phyloP scores from a whole-genome alignment of 1,284 basidiomycete species.

The Chalciporus sp. region DNA sequence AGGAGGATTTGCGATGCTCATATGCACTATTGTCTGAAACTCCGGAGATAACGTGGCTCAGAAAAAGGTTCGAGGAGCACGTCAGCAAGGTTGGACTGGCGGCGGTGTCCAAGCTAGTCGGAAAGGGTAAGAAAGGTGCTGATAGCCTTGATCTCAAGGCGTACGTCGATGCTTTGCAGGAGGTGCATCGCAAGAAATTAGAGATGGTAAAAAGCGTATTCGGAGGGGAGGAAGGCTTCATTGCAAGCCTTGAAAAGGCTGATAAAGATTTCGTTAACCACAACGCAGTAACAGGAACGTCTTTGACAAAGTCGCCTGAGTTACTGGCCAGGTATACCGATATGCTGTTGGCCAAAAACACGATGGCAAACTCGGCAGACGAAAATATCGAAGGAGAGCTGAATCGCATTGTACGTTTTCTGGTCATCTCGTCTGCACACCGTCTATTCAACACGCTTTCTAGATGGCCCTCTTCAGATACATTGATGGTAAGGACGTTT shows the following conservation, averaged over 20 bases:
- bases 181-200: conserved; percentile 91
- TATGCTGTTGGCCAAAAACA: conserved; percentile 92
- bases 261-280: conserved; percentile 96
- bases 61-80: conserved; percentile 92
- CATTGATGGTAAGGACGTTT: conserved; percentile 99
- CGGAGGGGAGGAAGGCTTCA: conserved; percentile 93
- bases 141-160: conserved; percentile 84
- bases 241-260: conserved; percentile 93
- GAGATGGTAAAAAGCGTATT: conserved; percentile 92
- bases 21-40: conserved; percentile 92
- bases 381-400: conserved; percentile 88
- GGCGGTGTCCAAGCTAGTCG: conserved; percentile 83
- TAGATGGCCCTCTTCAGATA: conserved; percentile 99
- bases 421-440: not conserved
- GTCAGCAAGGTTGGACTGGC: conserved; percentile 89
- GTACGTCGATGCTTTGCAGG: conserved; percentile 91
- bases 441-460: not conserved
- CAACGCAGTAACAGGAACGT: conserved; percentile 86
- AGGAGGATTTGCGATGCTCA: conserved; percentile 93
- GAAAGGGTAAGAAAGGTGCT: conserved; percentile 63
- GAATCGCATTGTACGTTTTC: conserved; percentile 79
- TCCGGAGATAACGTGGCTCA: conserved; percentile 88
- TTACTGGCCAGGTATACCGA: conserved; percentile 95
- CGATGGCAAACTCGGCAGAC: conserved; percentile 92
- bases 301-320: conserved; percentile 89